Conservation (phyloP, 129 eudicot genomes). For the Flaveria robusta region DNA sequence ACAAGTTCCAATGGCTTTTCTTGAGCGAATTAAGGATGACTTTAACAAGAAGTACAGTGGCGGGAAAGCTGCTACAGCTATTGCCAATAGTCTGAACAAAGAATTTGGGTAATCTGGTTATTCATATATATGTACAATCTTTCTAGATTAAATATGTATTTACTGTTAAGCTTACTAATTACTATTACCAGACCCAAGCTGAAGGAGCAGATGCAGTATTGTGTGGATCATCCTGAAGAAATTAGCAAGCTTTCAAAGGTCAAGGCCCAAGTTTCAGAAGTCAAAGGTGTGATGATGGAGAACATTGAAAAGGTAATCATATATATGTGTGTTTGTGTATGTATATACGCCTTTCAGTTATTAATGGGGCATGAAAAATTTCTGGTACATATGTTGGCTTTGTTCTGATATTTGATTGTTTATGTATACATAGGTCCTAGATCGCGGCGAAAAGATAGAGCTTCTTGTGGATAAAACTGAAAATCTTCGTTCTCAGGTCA, state of each 20-base stretch:
- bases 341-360: background rate
- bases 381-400: background rate
- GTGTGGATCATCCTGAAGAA: constrained; percentile 80
- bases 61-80: constrained; percentile 58
- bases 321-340: background rate
- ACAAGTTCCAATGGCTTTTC: constrained; percentile 60
- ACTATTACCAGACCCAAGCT: constrained; percentile 55
- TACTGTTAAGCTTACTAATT: constrained; percentile 13
- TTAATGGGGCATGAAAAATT: background rate
- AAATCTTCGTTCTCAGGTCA: constrained; percentile 80
- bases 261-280: constrained; percentile 86
- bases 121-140: background rate
- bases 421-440: constrained; percentile 55
- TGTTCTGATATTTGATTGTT: constrained; percentile 19
- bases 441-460: constrained; percentile 92
- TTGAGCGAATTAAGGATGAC: constrained; percentile 59
- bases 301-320: constrained; percentile 71
- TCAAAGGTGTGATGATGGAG: constrained; percentile 92
- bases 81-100: constrained; percentile 53
- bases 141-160: background rate
- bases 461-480: constrained; percentile 84
- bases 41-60: constrained; percentile 57
- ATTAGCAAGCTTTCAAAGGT: constrained; percentile 80
- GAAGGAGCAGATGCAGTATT: constrained; percentile 83
- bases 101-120: constrained; percentile 59